Conservation (phyloP, 23 red algal genomes). For the Pyropia yezoensis region DNA sequence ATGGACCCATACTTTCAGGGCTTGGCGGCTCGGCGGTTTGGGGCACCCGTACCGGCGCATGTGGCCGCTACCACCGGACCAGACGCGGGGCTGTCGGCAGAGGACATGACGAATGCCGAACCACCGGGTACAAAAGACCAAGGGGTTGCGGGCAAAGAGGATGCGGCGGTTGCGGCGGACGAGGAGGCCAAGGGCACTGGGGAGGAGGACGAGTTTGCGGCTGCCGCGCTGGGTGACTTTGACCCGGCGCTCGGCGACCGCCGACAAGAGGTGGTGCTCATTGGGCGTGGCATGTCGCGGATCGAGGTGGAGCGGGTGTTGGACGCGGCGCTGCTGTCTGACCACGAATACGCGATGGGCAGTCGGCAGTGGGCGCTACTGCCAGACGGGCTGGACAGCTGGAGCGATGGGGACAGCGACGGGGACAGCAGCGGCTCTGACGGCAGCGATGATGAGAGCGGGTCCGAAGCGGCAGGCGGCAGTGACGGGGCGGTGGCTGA, state of each 20-base stretch:
- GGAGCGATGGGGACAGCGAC: slow-evolving; percentile 20
- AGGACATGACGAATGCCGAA: not conserved
- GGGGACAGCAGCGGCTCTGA: slow-evolving; percentile 6
- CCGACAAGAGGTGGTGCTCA: slow-evolving; percentile 40
- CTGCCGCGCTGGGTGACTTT: slow-evolving; percentile 9
- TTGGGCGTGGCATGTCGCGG: slow-evolving; percentile 30
- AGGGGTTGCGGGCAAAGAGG: too few species aligned
- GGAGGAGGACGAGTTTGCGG: slow-evolving; percentile 7
- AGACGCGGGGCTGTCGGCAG: too few species aligned
- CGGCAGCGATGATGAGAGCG: slow-evolving; percentile 7
- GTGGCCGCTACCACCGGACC: too few species aligned
- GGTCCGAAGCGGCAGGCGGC: slow-evolving; percentile 1
- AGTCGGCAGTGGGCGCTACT: slow-evolving; percentile 5
- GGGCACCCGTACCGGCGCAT: too few species aligned
- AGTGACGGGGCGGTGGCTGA: not conserved
- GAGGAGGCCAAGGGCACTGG: not conserved
- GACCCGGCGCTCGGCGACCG: slow-evolving; percentile 35
- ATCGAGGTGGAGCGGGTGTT: slow-evolving; percentile 24
- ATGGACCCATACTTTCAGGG: slow-evolving; percentile 5
- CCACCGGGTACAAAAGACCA: too few species aligned
- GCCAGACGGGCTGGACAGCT: slow-evolving; percentile 9
- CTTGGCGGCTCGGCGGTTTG: too few species aligned
- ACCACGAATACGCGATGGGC: slow-evolving; percentile 24
- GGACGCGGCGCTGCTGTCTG: slow-evolving; percentile 35
- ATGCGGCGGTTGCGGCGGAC: too few species aligned